A percentile compares a stretch with the other conserved stretches of the same genome.
Evolutionary conservation across 257 asterid genomes (phyloP).

Genomic region (Eucommia ulmoides): DNA sequence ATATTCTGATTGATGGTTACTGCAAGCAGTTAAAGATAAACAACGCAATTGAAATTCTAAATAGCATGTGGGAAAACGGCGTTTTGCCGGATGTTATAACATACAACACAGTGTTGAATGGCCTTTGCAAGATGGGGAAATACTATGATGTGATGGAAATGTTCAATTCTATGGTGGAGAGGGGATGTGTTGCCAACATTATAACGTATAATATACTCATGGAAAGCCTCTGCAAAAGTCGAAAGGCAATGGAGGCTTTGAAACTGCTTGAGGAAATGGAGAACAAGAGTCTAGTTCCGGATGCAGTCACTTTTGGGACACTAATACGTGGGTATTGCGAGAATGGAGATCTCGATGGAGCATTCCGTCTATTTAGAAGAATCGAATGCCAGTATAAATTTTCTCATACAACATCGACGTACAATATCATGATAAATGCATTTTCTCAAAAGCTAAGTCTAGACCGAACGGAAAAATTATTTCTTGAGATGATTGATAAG

Average conservation of each 20-base stretch:
- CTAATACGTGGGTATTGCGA: conserved; percentile 68
- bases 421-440: conserved; percentile 61
- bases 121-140: conserved; percentile 69
- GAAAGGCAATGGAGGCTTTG: conserved; percentile 38
- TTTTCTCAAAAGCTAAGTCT: conserved; percentile 48
- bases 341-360: conserved; percentile 54
- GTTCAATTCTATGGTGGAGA: conserved; percentile 61
- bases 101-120: conserved; percentile 61
- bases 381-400: conserved; percentile 43
- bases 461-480: conserved; percentile 44
- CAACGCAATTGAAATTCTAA: conserved; percentile 54
- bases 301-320: conserved; percentile 60
- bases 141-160: conserved; percentile 60
- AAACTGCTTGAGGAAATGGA: conserved; percentile 58
- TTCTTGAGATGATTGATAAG: conserved; percentile 38
- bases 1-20: conserved; percentile 81
- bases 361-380: conserved; percentile 42
- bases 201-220: conserved; percentile 77
- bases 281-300: conserved; percentile 47
- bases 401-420: conserved; percentile 47
- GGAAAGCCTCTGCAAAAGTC: conserved; percentile 67
- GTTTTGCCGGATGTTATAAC: conserved; percentile 73
- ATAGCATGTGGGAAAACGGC: conserved; percentile 61
- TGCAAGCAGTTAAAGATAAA: conserved; percentile 69
- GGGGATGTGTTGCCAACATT: conserved; percentile 62